These are phyloP conservation scores for Crucibulum laeve DNA, from an alignment of 768 basidiomycete genomes.

Conservation along the genomic window DNA sequence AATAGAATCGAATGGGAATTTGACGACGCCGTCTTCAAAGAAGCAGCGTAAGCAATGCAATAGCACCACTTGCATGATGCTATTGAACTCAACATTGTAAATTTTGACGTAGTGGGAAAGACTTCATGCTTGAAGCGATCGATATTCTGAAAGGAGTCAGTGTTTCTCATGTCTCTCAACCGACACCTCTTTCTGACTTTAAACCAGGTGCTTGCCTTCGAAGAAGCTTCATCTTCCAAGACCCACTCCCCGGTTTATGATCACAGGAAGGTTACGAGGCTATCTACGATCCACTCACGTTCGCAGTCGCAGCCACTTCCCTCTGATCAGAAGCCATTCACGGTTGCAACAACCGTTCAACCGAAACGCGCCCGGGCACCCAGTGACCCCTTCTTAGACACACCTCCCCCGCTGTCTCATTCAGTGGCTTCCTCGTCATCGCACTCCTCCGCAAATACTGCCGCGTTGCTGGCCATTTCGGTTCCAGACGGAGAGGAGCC, in stretches of 20 bases:
- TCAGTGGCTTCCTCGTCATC: constrained; percentile 54
- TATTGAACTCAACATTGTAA: constrained; percentile 2
- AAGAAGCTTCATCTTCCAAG: constrained; percentile 50
- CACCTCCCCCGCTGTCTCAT: constrained; percentile 49
- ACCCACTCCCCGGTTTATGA: constrained; percentile 24
- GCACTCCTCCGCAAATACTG: constrained; percentile 33
- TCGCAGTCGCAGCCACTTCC: constrained; percentile 54
- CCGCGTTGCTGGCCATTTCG: constrained; percentile 23
- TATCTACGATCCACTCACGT: constrained; percentile 44
- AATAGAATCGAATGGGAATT: constrained; percentile 83
- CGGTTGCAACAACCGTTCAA: constrained; percentile 38
- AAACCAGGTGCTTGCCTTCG: constrained; percentile 57
- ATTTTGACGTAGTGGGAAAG: constrained; percentile 64
- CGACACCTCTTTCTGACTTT: constrained; percentile 6
- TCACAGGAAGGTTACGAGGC: constrained; percentile 29
- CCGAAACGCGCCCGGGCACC: constrained; percentile 69
- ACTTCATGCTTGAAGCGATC: constrained; percentile 91
- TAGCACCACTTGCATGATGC: constrained; percentile 7
- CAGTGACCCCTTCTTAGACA: constrained; percentile 78
- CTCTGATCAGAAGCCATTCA: constrained; percentile 33
- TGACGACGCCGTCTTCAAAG: constrained; percentile 92
- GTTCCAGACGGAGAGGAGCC: constrained; percentile 34
- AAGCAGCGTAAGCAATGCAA: constrained; percentile 72
- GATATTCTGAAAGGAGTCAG: constrained; percentile 86
- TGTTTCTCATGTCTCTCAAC: constrained; percentile 18